These are phyloP conservation scores for Calocybe gangraenosa DNA, from an alignment of 768 basidiomycete genomes.

Conservation along the genomic window DNA sequence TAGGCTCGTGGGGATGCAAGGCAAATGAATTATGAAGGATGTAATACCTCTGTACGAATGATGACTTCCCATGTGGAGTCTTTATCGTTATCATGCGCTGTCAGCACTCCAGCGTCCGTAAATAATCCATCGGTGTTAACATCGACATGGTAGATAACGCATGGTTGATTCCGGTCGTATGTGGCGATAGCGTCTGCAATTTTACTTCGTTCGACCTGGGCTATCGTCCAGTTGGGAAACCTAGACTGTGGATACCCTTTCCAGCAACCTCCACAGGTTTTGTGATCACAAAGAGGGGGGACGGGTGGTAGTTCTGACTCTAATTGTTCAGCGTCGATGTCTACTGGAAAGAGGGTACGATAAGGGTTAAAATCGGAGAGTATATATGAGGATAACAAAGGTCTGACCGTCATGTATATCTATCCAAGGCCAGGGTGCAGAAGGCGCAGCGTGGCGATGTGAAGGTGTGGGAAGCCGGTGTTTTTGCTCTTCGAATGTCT, in stretches of 20 bases:
- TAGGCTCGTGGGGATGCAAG: no score
- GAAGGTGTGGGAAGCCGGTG: conserved; percentile 29
- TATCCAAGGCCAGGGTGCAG: conserved; percentile 45
- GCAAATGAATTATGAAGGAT: no score
- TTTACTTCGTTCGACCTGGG: conserved; percentile 38
- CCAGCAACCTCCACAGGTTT: conserved; percentile 34
- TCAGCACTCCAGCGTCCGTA: conserved; percentile 22
- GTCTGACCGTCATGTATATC: conserved; percentile 34
- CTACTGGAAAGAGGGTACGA: conserved; percentile 22
- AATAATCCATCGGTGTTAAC: conserved; percentile 35
- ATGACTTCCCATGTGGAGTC: conserved; percentile 36
- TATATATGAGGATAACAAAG: not conserved
- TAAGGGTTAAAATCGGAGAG: not conserved
- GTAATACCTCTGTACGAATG: conserved; percentile 26
- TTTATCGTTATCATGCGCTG: conserved; percentile 19
- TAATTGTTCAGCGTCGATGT: conserved; percentile 31
- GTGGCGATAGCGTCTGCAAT: conserved; percentile 32
- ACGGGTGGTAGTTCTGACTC: conserved; percentile 28
- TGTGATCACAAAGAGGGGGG: conserved; percentile 33
- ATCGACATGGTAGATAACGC: conserved; percentile 36
- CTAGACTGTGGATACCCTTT: conserved; percentile 38
- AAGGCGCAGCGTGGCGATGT: conserved; percentile 43
- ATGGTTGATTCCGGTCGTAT: conserved; percentile 22
- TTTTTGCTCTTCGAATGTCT: conserved; percentile 11
- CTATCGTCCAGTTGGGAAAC: conserved; percentile 55